Base-by-base conservation (phyloP, 2,329 filamentous ascomycete species). In the Fusarium veterinarium region DNA sequence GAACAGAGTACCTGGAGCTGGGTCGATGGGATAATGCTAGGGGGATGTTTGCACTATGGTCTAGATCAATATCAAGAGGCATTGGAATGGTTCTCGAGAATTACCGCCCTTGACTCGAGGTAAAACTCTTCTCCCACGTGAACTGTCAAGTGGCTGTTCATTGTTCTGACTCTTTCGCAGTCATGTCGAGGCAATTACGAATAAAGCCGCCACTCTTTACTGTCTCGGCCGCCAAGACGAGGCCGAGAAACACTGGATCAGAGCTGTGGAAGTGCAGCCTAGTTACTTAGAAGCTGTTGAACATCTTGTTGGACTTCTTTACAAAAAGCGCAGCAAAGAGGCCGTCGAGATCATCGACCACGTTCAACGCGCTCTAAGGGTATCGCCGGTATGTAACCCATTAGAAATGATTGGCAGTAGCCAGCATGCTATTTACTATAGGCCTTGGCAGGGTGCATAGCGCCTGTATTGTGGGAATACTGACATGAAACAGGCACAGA, bases 281-380 rank as follows among this genome's bases (percentile, higher is more conserved):
- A 93, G 91, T 78, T 97, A 97, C 82, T 93, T 99, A 64, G 96
- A 99, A 83, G 95, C 96, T 12, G 94, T 96, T 6, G 96, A 99
- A 80, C 95, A 98, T 84, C 88, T 99, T 3, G 93, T 98, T 35
- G 94, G 95, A 2, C 85, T 98, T 51, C 82, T 98, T 23, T 98
- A 95, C 79, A 93, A 91, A 68, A 92, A 97, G 64, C 89, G 95
- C 70, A 93, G 91, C 53, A 91, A 89, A 76, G 94, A 98, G 79
- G 96, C 96, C 12, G 91, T 99, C 66, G 90, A 92, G 53, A 91
- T 97, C 56, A 97, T 99, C 74, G 90, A 93, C 73, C 93, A 91
- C 78, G 91, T 99, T 12, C 95, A 99, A 81, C 88, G 87, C 6
- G 90, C 91, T 11, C 84, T 98, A 48, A 89, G 88, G 65, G 78